Percentiles rank a stretch among this genome's conserved stretches.
These are phyloP conservation scores for Henckelia pumila DNA, from an alignment of 257 asterid species.

Conservation along the genomic window DNA sequence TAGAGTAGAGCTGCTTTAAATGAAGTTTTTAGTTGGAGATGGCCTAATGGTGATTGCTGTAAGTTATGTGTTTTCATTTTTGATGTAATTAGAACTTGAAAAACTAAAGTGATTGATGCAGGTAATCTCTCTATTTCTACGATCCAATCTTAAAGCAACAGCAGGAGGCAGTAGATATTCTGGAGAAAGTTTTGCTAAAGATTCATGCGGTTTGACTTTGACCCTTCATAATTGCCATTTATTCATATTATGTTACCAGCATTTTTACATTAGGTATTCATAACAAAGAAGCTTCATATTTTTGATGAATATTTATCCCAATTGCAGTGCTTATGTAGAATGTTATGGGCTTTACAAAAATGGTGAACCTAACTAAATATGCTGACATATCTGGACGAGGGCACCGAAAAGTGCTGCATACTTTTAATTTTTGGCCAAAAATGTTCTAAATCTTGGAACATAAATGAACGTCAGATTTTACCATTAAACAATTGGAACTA, in stretches of 20 bases:
- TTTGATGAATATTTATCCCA: constrained; percentile 3
- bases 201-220: constrained; percentile 61
- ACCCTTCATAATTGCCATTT: constrained; percentile 30
- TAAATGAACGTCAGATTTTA: constrained; percentile 15
- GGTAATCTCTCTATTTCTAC: constrained; percentile 78
- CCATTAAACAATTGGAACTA: not conserved
- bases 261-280: constrained; percentile 6
- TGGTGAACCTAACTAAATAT: constrained; percentile 14
- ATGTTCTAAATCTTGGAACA: constrained; percentile 2
- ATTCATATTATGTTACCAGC: not conserved
- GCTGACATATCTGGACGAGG: constrained; percentile 17
- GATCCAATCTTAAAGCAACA: constrained; percentile 57
- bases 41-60: constrained; percentile 22
- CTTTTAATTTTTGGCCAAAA: constrained; percentile 13
- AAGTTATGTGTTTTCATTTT: constrained; percentile 16
- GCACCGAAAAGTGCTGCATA: constrained; percentile 15
- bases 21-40: too few species aligned
- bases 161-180: constrained; percentile 35
- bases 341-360: constrained; percentile 4
- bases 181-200: constrained; percentile 44
- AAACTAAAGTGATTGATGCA: constrained; percentile 40
- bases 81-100: constrained; percentile 1
- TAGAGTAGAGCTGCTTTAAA: too few species aligned
- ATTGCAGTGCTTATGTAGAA: constrained; percentile 14
- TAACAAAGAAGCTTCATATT: constrained; percentile 9